phyloP scores from a whole-genome alignment of 2,329 filamentous ascomycete genomes.

The Dactylonectria macrodidyma region DNA sequence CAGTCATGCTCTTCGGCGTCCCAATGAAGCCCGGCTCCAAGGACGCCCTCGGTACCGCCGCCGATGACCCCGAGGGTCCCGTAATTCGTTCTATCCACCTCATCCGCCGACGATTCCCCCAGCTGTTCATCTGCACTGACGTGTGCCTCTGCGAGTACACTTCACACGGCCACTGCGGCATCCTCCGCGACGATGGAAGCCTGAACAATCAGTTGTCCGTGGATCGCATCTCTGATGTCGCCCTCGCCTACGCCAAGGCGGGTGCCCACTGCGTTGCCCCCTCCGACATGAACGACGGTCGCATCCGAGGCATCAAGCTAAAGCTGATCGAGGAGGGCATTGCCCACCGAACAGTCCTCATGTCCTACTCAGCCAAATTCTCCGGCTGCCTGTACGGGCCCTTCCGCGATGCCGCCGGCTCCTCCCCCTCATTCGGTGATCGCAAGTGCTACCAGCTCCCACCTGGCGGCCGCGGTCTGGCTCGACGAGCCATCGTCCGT shows the following conservation, averaged over 20 bases:
- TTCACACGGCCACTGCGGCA: constrained; percentile 96
- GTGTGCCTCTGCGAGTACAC: constrained; percentile 99
- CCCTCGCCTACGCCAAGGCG: constrained; percentile 95
- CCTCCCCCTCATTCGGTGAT: constrained; percentile 91
- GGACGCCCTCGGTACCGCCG: constrained; percentile 90
- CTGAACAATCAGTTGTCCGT: constrained; percentile 95
- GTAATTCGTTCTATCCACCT: constrained; percentile 91
- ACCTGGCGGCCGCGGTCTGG: constrained; percentile 90
- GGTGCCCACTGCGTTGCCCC: constrained; percentile 97
- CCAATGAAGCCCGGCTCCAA: constrained; percentile 86
- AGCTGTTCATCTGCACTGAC: constrained; percentile 91
- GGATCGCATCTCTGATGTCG: constrained; percentile 96
- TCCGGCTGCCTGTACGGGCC: constrained; percentile 96
- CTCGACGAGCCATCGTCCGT: constrained; percentile 88
- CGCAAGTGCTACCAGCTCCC: constrained; percentile 97
- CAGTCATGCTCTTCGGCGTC: constrained; percentile 96
- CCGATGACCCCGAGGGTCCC: constrained; percentile 93
- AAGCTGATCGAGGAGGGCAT: constrained; percentile 97
- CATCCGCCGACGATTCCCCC: constrained; percentile 87
- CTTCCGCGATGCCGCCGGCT: constrained; percentile 96
- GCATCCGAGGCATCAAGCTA: constrained; percentile 96
- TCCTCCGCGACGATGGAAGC: constrained; percentile 91
- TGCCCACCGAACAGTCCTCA: constrained; percentile 90
- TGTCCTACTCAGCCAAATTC: constrained; percentile 99
- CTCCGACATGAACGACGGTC: constrained; percentile 98